Evolutionary conservation across 75 land plant species (phyloP), one percentile per base, ranked within the genome.

Genomic region (Chamaecyparis obtusa): DNA sequence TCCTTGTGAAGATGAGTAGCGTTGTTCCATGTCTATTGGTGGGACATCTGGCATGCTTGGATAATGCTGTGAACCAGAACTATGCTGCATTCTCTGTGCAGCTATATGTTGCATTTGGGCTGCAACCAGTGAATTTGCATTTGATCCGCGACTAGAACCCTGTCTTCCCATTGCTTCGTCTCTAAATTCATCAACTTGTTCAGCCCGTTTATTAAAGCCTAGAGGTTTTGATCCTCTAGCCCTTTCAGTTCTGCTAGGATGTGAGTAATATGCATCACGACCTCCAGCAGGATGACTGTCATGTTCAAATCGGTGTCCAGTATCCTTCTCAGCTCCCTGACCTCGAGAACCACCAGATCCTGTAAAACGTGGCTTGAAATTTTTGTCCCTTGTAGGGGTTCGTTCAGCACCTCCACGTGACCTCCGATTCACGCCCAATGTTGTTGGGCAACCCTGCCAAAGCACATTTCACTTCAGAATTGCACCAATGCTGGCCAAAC

Each of bases 381-480:
- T 91, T 87, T 90, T 93, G 13, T 98, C 99, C 80, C 95, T 94
- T 16, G 96, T 94, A 69, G 97, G 90, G 44, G 94, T 90, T 78
- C 96, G 93, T 87, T 98, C 95, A 80, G 97, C 94, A 81, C 93
- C 91, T 87, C 95, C 99, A 75, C 88, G 89, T 76, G 95, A 88
- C 85, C 93, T 98, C 24, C 96, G 95, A 86, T 90, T 93, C 56
- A 91, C 93, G 60, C 99, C 99, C 67, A 98, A 92, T n/a, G 99
- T 98, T 36, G 99, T 91, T 36, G 99, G 99, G 83, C 99, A 98
- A 27, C 99, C 99, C 99, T 98, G 92, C 87, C 54, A 81, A 16
- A 46, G 9, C 46, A 46, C 4, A n/a, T 37, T 81, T 44, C 13
- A 46, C 49, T 10, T 81, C 51, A 81, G 33, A 81, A 46, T 27